Evolutionary conservation across 2,329 filamentous ascomycete species (phyloP), one percentile per base, ranked within the genome.

Genomic region (Blumeriella jaapii): DNA sequence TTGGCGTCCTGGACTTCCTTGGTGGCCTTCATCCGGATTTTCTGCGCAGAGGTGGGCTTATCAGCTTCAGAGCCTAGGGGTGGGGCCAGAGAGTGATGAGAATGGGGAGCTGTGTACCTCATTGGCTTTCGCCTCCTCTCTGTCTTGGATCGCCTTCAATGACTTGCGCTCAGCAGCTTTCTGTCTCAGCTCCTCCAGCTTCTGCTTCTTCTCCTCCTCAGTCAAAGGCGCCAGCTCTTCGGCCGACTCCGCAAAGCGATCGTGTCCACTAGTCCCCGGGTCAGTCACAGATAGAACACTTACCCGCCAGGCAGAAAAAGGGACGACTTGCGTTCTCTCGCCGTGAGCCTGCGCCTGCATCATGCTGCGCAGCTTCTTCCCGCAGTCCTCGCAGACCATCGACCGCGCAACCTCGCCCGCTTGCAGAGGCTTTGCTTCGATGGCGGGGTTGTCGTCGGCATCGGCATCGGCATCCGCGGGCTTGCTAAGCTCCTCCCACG

Each of bases 381-480:
- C 81, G 55, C 91, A 98, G 38, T 95, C 89, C 46, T 94, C 91
- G 69, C 91, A 98, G 32, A 93, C 71, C 36, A 96, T 74, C 31
- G 85, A 93, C 53, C 76, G 73, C 37, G 86, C 82, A 37, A 73
- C 65, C 51, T 79, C 74, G 40, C 80, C 83, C 2, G 73, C 72
- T 50, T 82, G 68, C 2, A 87, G 64, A n/a, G 74, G 69, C 4
- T 76, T 70, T 8, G 74, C 71, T 49, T 80, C 66, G 20, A 69
- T 65, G 29, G 64, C 61, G 5, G 64, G 65, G 13, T 66, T 67
- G 2, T 66, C 67, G 6, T 72, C 67, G 3, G 66, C 68, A 15
- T 59, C 55, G 17, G 54, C 48, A 13, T 50, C 48, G 5, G 59
- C 58, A 3, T 24, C 12, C 7, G 22, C 57, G 3, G 63, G 63